Evolutionary conservation across 225 moss, liverwort and hornwort genomes (phyloP), one percentile per base, ranked within the genome.

Genomic region (Sphagnum contortum): DNA sequence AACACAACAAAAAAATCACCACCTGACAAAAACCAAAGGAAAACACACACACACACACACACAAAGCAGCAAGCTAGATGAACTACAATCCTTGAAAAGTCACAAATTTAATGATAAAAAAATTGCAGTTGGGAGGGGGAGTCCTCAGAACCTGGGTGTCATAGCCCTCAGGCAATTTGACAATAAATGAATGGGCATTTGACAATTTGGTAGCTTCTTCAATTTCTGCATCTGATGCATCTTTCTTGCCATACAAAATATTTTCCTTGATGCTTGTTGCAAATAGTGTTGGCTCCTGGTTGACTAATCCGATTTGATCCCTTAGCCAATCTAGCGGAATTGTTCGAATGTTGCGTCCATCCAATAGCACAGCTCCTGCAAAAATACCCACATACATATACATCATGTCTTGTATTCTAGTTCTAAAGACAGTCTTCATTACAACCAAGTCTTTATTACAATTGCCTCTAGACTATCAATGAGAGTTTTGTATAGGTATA

Each of bases 231-330:
- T 80, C 81, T 8, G 70, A 78, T 51, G 84, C 89, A 9, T 65
- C 78, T 5, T 80, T 70, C 54, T 90, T 90, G 3, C 89, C 89
- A 64, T 87, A 85, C 0, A 90, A 69, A 10, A 90, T 90, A 51
- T 90, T 90, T 48, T 84, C 87, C 67, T 69, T 79, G 65, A 90
- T 87, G 51, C 75, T 87, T 3, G 90, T 90, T 13, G 87, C 90
- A 14, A 90, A 90, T 60, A 90, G 72, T 5, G 82, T 84, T 3
- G 90, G 90, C 62, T 90, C 90, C 69, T 90, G 90, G 64, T 84
- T 90, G 2, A 90, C 89, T 0, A 90, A 74, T 12, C 89, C 89
- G n/a, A 90, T 84, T 61, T 83, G 87, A 9, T 73, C 59, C 45
- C 89, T 79, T 6, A 90, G 73, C 89, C 89, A 90, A 47, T 75